Conservation (phyloP, 257 asterid species). For the Eucommia ulmoides region DNA sequence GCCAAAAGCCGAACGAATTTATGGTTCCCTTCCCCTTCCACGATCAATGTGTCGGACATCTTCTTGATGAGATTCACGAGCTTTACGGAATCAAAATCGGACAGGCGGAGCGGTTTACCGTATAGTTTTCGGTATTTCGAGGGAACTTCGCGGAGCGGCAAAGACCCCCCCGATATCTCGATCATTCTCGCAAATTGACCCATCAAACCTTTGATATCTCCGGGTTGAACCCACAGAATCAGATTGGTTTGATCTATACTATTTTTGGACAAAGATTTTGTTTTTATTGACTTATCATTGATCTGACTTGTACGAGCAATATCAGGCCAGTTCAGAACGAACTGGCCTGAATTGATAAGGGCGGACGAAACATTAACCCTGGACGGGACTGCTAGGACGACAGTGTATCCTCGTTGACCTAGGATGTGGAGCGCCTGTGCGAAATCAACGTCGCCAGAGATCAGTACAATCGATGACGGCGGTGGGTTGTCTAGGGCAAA, state of each 20-base stretch:
- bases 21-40: constrained; percentile 47
- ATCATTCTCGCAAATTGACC: constrained; percentile 69
- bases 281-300: too few relatives aligned
- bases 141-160: constrained; percentile 51
- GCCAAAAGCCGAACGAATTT: constrained; percentile 51
- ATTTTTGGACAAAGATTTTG: too few relatives aligned
- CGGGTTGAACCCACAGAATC: constrained; percentile 94
- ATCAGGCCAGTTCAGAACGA: constrained; percentile 88
- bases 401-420: constrained; percentile 89
- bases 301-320: too few relatives aligned
- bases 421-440: constrained; percentile 91
- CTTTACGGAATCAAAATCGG: constrained; percentile 60
- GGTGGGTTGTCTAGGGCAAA: constrained; percentile 92
- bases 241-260: too few relatives aligned
- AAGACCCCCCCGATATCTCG: constrained; percentile 52
- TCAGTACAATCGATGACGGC: constrained; percentile 81
- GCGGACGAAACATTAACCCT: constrained; percentile 69
- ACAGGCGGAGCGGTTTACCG: constrained; percentile 69
- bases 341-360: constrained; percentile 70
- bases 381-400: constrained; percentile 74
- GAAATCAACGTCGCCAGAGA: constrained; percentile 96
- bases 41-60: constrained; percentile 47
- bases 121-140: constrained; percentile 61
- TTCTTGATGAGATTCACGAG: constrained; percentile 63
- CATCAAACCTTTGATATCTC: constrained; percentile 72